Conservation (phyloP, 2,329 filamentous ascomycete genomes). For the Mycosphaerella sp. region DNA sequence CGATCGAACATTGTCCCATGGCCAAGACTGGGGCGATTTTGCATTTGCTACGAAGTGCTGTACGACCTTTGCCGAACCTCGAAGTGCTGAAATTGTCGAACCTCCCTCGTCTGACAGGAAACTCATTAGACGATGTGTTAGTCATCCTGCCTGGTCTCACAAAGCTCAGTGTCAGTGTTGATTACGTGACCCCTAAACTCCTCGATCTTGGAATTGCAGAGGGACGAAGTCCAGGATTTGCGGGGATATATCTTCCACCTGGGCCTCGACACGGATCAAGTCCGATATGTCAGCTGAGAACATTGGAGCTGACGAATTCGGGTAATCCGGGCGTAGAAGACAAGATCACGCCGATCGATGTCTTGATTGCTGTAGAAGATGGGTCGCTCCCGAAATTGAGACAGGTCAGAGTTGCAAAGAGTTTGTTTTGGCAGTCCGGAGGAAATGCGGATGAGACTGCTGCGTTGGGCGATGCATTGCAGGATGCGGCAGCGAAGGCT, state of each 20-base stretch:
- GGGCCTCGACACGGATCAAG: constrained; percentile 11
- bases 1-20: constrained; percentile 40
- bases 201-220: constrained; percentile 30
- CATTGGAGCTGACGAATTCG: constrained; percentile 37
- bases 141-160: constrained; percentile 37
- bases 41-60: constrained; percentile 34
- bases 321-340: constrained; percentile 33
- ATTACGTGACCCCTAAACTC: constrained; percentile 41
- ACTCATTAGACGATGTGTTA: constrained; percentile 38
- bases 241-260: constrained; percentile 4
- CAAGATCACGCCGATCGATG: constrained; percentile 38
- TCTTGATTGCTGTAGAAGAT: constrained; percentile 39
- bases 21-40: constrained; percentile 35
- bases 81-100: constrained; percentile 37
- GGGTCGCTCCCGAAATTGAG: constrained; percentile 37
- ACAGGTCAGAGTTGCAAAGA: constrained; percentile 35
- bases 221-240: neutral
- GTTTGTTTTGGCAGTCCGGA: constrained; percentile 36
- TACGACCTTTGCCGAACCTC: constrained; percentile 28
- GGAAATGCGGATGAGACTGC: constrained; percentile 34
- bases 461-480: constrained; percentile 36
- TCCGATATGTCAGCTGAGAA: constrained; percentile 32
- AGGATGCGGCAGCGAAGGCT: constrained; percentile 25
- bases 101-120: constrained; percentile 36
- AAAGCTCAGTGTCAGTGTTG: constrained; percentile 40